Evolutionary conservation across 2,329 filamentous ascomycete species (phyloP).

Genomic region (Tolypocladium ovalisporum): DNA sequence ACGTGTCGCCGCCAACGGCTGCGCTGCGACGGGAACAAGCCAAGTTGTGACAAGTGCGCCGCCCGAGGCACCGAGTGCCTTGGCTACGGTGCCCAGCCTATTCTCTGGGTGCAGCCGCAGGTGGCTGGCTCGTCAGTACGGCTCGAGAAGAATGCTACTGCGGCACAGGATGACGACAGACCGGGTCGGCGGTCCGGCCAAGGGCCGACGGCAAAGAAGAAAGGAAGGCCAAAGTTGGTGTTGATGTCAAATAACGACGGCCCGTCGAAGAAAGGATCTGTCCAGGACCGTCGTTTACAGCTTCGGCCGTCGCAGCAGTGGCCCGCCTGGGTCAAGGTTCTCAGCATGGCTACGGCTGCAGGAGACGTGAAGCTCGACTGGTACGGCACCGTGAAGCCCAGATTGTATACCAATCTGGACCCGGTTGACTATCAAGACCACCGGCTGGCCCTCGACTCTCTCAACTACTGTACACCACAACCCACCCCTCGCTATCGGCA

Average conservation of each 20-base stretch:
- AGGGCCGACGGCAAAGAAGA: not conserved
- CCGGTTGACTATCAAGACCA: conserved; percentile 4
- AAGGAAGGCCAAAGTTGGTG: conserved; percentile 6
- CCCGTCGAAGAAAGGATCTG: not conserved
- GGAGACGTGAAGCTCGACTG: too few relatives aligned
- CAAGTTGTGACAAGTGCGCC: conserved; percentile 6
- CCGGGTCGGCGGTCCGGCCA: not conserved
- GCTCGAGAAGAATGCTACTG: too few relatives aligned
- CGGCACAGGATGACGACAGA: not conserved
- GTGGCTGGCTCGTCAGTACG: not conserved
- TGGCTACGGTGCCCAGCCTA: conserved; percentile 5
- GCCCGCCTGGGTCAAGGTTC: not conserved
- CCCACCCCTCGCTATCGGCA: not conserved
- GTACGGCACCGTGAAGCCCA: not conserved
- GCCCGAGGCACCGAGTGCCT: conserved; percentile 7
- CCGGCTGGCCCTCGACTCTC: conserved; percentile 2
- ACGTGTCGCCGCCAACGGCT: conserved; percentile 7
- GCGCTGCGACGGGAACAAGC: conserved; percentile 6
- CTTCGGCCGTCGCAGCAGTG: not conserved
- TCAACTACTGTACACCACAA: conserved; percentile 1
- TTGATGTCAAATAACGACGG: conserved; percentile 2
- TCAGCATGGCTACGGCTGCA: not conserved
- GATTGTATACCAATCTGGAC: not conserved
- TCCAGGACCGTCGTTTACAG: not conserved
- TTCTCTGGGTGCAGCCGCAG: conserved; percentile 6